Conservation (phyloP, 306 rosid species). For the Vigna nakashimae region DNA sequence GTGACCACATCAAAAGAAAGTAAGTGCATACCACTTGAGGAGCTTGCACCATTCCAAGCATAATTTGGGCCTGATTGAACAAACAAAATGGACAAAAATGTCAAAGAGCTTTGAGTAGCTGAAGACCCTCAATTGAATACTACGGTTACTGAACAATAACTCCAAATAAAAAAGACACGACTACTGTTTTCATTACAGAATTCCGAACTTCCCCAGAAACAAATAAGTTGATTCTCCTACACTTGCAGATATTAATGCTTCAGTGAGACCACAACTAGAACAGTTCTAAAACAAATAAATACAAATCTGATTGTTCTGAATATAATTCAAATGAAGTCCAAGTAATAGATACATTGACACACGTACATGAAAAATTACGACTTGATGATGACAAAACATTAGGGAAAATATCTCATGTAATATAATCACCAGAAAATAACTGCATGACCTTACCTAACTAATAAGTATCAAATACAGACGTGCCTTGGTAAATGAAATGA, state of each 20-base stretch:
- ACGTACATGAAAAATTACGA: background rate
- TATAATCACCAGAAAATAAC: conserved; percentile 28
- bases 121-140: background rate
- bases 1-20: conserved; percentile 30
- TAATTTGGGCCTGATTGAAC: conserved; percentile 83
- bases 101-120: background rate
- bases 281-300: conserved; percentile 19
- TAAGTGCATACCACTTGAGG: conserved; percentile 70
- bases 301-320: background rate
- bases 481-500: background rate
- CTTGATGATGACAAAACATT: background rate
- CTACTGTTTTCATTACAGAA: conserved; percentile 2
- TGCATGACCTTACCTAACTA: background rate
- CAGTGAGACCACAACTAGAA: conserved; percentile 19
- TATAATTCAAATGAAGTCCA: conserved; percentile 19
- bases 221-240: background rate
- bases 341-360: too few relatives aligned
- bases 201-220: background rate
- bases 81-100: conserved; percentile 35
- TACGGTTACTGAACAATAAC: background rate
- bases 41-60: conserved; percentile 98
- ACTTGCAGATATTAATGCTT: conserved; percentile 24
- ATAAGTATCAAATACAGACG: background rate
- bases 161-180: conserved; percentile 21
- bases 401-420: conserved; percentile 15